Evolutionary conservation across 352 stramenopile species (phyloP).

Genomic region (Phytophthora crassamura): DNA sequence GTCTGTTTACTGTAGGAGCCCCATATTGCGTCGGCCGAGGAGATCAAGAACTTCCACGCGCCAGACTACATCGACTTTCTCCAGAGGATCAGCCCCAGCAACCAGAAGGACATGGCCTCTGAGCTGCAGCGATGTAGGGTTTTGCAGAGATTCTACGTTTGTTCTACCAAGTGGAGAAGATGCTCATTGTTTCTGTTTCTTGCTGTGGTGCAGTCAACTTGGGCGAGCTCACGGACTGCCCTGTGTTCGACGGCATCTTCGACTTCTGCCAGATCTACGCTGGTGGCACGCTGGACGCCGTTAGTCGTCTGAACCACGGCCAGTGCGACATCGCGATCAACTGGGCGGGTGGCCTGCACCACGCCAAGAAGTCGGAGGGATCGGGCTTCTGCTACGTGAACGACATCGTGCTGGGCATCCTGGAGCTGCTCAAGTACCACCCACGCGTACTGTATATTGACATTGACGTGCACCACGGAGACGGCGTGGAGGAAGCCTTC

Average conservation of each 20-base stretch:
- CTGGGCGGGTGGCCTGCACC: slow-evolving; percentile 97
- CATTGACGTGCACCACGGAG: slow-evolving; percentile 99
- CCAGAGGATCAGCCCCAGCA: slow-evolving; percentile 94
- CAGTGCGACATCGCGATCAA: slow-evolving; percentile 98
- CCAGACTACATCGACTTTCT: slow-evolving; percentile 99
- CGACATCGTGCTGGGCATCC: slow-evolving; percentile 98
- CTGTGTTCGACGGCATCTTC: slow-evolving; percentile 99
- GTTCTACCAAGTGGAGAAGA: background rate
- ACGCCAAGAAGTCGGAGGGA: slow-evolving; percentile 98
- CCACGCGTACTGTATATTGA: slow-evolving; percentile 99
- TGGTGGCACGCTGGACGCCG: slow-evolving; percentile 96
- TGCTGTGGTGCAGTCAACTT: slow-evolving; percentile 88
- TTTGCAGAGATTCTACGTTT: background rate
- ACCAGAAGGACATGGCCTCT: slow-evolving; percentile 84
- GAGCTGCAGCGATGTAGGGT: slow-evolving; percentile 81
- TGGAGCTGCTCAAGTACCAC: slow-evolving; percentile 98
- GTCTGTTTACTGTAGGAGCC: slow-evolving; percentile 52
- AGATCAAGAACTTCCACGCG: slow-evolving; percentile 98
- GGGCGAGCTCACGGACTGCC: slow-evolving; percentile 97
- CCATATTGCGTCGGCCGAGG: slow-evolving; percentile 84
- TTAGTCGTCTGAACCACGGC: slow-evolving; percentile 96
- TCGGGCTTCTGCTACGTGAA: slow-evolving; percentile 98
- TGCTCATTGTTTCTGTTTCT: slow-evolving; percentile 6
- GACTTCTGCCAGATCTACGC: slow-evolving; percentile 99
- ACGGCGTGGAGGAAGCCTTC: slow-evolving; percentile 98